Evolutionary conservation across 345 rosid genomes (phyloP).

Genomic region (Atalantia buxifolia): DNA sequence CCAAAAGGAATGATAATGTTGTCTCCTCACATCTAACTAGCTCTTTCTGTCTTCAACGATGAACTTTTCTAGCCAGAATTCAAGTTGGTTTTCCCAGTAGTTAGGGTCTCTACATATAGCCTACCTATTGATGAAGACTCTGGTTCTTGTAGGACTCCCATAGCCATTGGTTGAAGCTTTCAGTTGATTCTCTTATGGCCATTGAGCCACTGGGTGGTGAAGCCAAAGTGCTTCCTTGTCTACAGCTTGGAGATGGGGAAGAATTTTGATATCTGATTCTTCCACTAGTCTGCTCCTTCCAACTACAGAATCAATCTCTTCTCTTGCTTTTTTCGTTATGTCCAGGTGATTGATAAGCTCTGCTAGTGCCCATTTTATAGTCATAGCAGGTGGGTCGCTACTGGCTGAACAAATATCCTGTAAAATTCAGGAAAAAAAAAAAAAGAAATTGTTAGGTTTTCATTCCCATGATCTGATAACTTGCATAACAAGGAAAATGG

Average conservation of each 20-base stretch:
- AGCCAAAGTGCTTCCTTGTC: slow-evolving; percentile 32
- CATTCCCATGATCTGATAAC: no score
- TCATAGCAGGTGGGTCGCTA: slow-evolving; percentile 57
- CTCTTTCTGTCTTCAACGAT: slow-evolving; percentile 1
- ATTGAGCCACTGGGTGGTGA: slow-evolving; percentile 59
- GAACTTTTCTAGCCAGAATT: no score
- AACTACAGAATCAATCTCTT: slow-evolving; percentile 43
- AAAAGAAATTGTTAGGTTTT: no score
- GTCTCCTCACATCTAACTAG: slow-evolving; percentile 46
- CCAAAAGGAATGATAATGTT: slow-evolving; percentile 60
- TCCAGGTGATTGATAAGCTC: slow-evolving; percentile 66
- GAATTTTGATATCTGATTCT: slow-evolving; percentile 56
- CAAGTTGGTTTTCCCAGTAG: no score
- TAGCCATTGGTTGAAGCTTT: slow-evolving; percentile 38
- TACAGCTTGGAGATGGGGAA: slow-evolving; percentile 58
- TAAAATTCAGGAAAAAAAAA: no score
- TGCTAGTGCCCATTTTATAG: slow-evolving; percentile 60
- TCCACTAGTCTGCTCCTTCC: slow-evolving; percentile 37
- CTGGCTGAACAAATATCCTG: slow-evolving; percentile 63
- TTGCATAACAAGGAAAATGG: no score
- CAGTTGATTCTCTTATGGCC: slow-evolving; percentile 46
- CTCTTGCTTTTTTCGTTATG: slow-evolving; percentile 41
- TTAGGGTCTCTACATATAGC: slow-evolving; percentile 52
- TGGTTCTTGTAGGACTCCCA: slow-evolving; percentile 44
- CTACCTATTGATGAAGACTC: slow-evolving; percentile 47